phyloP scores from a whole-genome alignment of 1,284 basidiomycete species.

The Sanghuangporus sanghuang region DNA sequence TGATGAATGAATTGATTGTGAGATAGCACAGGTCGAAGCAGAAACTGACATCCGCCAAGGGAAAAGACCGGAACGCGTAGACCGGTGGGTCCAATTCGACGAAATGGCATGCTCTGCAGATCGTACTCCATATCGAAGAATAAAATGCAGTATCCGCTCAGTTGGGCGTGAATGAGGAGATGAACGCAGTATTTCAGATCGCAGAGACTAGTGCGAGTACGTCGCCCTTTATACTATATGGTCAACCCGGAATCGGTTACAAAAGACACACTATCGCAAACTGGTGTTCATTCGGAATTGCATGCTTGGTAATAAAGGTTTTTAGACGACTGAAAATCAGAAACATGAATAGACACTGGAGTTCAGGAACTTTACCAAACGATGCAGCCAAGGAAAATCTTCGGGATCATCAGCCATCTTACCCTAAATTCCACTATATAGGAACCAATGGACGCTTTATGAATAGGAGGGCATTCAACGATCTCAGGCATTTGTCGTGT shows the following conservation, averaged over 20 bases:
- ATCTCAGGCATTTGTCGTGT: too few species aligned
- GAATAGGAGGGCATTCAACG: too few species aligned
- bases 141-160: neutral
- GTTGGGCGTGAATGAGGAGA: neutral
- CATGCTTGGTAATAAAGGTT: neutral
- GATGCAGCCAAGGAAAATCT: too few species aligned
- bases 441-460: too few species aligned
- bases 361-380: neutral
- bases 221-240: neutral
- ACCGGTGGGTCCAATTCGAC: conserved; percentile 69
- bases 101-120: conserved; percentile 55
- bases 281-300: neutral
- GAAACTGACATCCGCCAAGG: conserved; percentile 67
- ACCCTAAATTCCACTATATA: too few species aligned
- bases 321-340: neutral
- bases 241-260: neutral
- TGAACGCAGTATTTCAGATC: too few species aligned
- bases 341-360: neutral
- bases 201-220: neutral
- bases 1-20: neutral
- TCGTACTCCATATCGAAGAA: conserved; percentile 5
- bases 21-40: neutral
- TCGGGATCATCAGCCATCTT: too few species aligned
- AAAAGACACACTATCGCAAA: neutral
- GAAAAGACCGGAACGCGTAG: conserved; percentile 76